Conservation (phyloP, 2,329 filamentous ascomycete genomes). For the Colletotrichum aenigma region DNA sequence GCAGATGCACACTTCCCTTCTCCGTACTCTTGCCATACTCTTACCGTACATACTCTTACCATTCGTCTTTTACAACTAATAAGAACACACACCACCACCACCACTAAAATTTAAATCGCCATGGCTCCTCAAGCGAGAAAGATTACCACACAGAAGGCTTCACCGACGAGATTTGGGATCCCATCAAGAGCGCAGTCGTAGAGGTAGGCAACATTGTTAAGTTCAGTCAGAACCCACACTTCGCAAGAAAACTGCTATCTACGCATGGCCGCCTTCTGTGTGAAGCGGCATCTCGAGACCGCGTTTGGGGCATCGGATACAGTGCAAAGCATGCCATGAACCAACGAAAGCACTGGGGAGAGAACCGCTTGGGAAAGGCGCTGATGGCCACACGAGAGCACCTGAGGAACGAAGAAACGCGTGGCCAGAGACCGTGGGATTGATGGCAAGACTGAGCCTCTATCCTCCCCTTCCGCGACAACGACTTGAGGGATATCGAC, state of each 20-base stretch:
- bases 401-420: neutral
- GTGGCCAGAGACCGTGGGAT: neutral
- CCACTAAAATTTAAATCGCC: too few relatives aligned
- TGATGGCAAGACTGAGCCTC: neutral
- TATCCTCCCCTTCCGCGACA: neutral
- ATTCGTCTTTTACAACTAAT: neutral
- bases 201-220: slow-evolving; percentile 36
- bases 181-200: slow-evolving; percentile 33
- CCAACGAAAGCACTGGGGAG: neutral
- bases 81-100: neutral
- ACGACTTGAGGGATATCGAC: neutral
- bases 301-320: slow-evolving; percentile 24
- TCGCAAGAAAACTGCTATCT: slow-evolving; percentile 31
- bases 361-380: neutral
- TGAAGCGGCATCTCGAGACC: slow-evolving; percentile 33
- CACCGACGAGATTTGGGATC: slow-evolving; percentile 30
- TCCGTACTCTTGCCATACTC: neutral
- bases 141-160: slow-evolving; percentile 19
- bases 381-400: neutral
- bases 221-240: slow-evolving; percentile 32
- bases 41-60: neutral
- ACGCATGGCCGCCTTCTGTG: slow-evolving; percentile 34
- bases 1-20: neutral
- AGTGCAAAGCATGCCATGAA: neutral
- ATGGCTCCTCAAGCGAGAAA: neutral